Conservation (phyloP, 495 filamentous ascomycete species). For the Daldinia bambusicola region DNA sequence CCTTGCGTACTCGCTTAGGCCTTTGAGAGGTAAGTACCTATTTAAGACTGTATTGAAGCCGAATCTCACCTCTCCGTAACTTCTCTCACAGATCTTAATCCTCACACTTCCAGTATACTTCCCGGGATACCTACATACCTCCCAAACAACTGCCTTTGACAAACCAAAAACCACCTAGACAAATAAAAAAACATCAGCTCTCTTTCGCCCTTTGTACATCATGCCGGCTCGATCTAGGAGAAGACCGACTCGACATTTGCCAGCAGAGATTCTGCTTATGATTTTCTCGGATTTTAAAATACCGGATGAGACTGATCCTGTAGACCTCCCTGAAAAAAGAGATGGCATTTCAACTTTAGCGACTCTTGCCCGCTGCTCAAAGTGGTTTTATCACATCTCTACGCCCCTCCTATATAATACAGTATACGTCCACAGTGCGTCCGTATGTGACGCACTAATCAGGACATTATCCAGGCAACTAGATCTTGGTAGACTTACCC, state of each 20-base stretch:
- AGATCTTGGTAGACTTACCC: neutral
- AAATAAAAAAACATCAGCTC: too few species aligned
- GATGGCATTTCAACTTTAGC: neutral
- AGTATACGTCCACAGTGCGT: neutral
- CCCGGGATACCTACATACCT: too few species aligned
- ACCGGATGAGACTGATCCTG: neutral
- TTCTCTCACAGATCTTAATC: too few species aligned
- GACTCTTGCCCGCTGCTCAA: slow-evolving; percentile 6
- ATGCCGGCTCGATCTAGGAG: too few species aligned
- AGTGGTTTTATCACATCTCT: slow-evolving; percentile 5
- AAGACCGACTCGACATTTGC: neutral
- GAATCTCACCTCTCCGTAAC: too few species aligned
- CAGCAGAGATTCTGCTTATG: slow-evolving; percentile 3
- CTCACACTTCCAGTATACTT: too few species aligned
- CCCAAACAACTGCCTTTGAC: neutral
- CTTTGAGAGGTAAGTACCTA: too few species aligned
- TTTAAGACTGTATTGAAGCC: too few species aligned
- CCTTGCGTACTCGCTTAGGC: too few species aligned
- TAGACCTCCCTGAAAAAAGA: neutral
- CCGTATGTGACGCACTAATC: neutral
- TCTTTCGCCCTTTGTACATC: too few species aligned
- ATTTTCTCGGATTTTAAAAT: slow-evolving; percentile 1
- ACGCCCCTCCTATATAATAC: slow-evolving; percentile 2
- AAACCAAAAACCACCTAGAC: too few species aligned
- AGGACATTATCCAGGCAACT: neutral